These are phyloP conservation scores for Zea mays DNA, from an alignment of 176 grass and related monocot genomes.

Conservation along the genomic window DNA sequence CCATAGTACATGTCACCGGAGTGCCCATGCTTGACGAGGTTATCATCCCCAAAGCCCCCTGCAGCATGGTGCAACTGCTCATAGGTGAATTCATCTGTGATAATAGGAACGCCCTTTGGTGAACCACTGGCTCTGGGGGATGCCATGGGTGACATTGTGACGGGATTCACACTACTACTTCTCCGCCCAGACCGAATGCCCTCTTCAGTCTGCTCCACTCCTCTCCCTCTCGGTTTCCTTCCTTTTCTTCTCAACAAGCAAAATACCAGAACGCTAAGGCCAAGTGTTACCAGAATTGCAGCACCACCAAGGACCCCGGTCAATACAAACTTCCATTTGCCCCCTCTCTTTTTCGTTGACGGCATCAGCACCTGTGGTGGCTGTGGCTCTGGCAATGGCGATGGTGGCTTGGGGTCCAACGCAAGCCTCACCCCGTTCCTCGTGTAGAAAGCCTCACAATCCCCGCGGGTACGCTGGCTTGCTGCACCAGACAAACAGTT, in stretches of 20 bases:
- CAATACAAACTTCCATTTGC: conserved; percentile 54
- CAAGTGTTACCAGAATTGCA: conserved; percentile 39
- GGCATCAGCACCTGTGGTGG: conserved; percentile 30
- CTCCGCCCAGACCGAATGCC: conserved; percentile 48
- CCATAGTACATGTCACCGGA: conserved; percentile 73
- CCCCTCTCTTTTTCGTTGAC: conserved; percentile 17
- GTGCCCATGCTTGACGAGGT: conserved; percentile 69
- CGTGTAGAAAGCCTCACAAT: conserved; percentile 70
- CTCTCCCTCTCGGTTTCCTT: conserved; percentile 29
- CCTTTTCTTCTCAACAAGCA: conserved; percentile 46
- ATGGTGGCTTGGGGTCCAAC: neutral
- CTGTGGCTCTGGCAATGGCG: conserved; percentile 16
- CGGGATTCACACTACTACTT: conserved; percentile 59
- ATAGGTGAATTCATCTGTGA: conserved; percentile 58
- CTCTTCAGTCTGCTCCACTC: conserved; percentile 47
- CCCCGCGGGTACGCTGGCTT: conserved; percentile 51
- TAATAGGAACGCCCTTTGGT: conserved; percentile 24
- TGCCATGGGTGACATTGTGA: conserved; percentile 40
- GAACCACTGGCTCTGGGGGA: conserved; percentile 33
- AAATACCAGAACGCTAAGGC: conserved; percentile 31
- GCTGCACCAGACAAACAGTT: conserved; percentile 58
- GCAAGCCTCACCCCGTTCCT: conserved; percentile 37
- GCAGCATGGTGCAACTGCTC: conserved; percentile 66
- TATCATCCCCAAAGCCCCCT: conserved; percentile 53
- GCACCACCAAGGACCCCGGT: conserved; percentile 49